Percentiles rank a stretch among this genome's conserved stretches.
phyloP scores from a whole-genome alignment of 345 rosid genomes.

The Sonneratia caseolaris region DNA sequence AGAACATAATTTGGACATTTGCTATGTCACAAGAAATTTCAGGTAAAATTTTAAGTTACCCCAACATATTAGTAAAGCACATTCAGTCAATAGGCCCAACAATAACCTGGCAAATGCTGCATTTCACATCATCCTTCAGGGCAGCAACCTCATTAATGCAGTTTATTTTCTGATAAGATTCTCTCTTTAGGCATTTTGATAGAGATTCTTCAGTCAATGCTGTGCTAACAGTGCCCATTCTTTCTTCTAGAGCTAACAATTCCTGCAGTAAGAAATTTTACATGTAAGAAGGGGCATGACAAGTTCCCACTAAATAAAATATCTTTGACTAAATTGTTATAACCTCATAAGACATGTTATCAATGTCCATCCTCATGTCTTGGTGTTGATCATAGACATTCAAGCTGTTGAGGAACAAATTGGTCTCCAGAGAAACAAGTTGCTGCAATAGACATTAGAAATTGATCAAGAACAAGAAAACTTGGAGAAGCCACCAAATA shows the following conservation, averaged over 20 bases:
- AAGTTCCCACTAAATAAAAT: not conserved
- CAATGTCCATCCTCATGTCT: conserved; percentile 93
- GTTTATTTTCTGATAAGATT: conserved; percentile 27
- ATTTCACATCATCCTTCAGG: conserved; percentile 48
- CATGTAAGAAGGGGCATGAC: not conserved
- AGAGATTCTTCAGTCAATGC: conserved; percentile 82
- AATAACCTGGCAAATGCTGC: conserved; percentile 90
- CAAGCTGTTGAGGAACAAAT: conserved; percentile 58
- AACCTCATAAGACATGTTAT: conserved; percentile 97
- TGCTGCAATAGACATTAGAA: conserved; percentile 46
- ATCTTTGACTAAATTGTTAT: conserved; percentile 9
- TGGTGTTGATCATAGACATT: conserved; percentile 79
- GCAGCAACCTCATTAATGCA: conserved; percentile 9
- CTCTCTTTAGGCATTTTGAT: conserved; percentile 51
- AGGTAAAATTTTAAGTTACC: not conserved
- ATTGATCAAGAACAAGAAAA: conserved; percentile 2
- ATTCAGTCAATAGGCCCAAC: not conserved
- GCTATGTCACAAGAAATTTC: not conserved
- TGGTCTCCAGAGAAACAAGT: conserved; percentile 71
- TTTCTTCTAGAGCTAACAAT: conserved; percentile 86
- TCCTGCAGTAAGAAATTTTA: conserved; percentile 35
- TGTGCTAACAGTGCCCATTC: conserved; percentile 92
- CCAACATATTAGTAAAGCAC: not conserved
- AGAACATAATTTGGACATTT: not conserved
- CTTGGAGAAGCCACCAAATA: conserved; percentile 3